phyloP scores from a whole-genome alignment of 2,329 filamentous ascomycete species.

The Phaeophleospora eucalypticola region DNA sequence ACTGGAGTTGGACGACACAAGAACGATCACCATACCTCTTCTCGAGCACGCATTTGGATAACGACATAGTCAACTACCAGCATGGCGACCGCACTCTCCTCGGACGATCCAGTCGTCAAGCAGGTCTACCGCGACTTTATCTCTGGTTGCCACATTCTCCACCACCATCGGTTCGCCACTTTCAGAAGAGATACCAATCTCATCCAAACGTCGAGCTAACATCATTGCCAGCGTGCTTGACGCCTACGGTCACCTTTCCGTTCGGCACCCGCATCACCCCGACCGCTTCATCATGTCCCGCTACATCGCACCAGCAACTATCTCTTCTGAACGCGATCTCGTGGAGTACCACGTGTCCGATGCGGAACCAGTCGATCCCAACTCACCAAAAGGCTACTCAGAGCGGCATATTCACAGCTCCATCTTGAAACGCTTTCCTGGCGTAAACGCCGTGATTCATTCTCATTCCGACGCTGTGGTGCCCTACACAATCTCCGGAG shows the following conservation, averaged over 20 bases:
- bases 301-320: constrained; percentile 45
- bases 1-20: too few relatives aligned
- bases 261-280: constrained; percentile 46
- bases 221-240: constrained; percentile 41
- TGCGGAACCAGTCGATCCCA: constrained; percentile 39
- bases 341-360: constrained; percentile 45
- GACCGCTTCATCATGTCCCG: constrained; percentile 48
- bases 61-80: not conserved
- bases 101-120: not conserved
- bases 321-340: constrained; percentile 43
- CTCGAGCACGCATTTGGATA: not conserved
- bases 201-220: too few relatives aligned
- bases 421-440: constrained; percentile 40
- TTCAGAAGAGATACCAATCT: not conserved
- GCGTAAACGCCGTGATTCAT: constrained; percentile 42
- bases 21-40: too few relatives aligned
- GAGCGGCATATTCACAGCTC: constrained; percentile 48
- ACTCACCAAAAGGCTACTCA: constrained; percentile 31
- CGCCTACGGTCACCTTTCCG: constrained; percentile 53
- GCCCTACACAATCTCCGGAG: constrained; percentile 39
- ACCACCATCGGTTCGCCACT: constrained; percentile 35
- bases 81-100: not conserved
- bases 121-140: constrained; percentile 32
- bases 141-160: constrained; percentile 49
- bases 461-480: constrained; percentile 43